Base-by-base conservation (phyloP, 305 asterid genomes). In the Striga hermonthica region DNA sequence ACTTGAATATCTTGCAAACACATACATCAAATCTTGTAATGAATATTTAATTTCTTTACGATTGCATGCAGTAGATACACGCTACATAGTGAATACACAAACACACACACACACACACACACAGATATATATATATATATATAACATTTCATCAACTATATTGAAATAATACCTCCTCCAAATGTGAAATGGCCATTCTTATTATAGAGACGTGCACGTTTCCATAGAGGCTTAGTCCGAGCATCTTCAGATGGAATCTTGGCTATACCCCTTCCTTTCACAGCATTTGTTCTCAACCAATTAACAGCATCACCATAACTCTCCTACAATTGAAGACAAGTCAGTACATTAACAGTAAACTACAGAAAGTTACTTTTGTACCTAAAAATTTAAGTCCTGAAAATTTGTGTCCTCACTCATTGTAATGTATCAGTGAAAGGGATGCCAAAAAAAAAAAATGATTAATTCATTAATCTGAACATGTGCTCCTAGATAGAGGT, bases 241-340 rank as follows among this genome's bases (percentile, higher is more conserved):
- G 73, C 74, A 60, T 77, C 79, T 67, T 73, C 79, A 60, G 78
- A 72, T 35, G 71, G 88, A 62, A 54, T 62, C 64, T 68, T 73
- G 9, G 76, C 56, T 13, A 38, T 48, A 71, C 77, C 81, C 64
- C 75, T 88, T 62, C 76, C 88, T 68, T 83, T 86, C 58, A 76
- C 74, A 55, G 81, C 74, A 74, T 90, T 88, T 69, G 75, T 79
- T 79, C 82, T 87, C 60, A 93, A 81, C 98, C 98, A 93, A 74
- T 76, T 79, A 68, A 93, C 96, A 58, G 90, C 76, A 66, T 93
- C 99, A 78, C 81, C 77, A 79, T 86, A 93, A 72, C 86, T 90
- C 55, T 83, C 99, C 99, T 93, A 83, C 82, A 84, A 66, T 43
- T 59, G 66, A 50, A 67, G 69, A 52, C 48, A 57, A 74, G 31